Evolutionary conservation across 2,329 filamentous ascomycete species (phyloP), one percentile per base, ranked within the genome.

Genomic region (Sclerotinia minor): DNA sequence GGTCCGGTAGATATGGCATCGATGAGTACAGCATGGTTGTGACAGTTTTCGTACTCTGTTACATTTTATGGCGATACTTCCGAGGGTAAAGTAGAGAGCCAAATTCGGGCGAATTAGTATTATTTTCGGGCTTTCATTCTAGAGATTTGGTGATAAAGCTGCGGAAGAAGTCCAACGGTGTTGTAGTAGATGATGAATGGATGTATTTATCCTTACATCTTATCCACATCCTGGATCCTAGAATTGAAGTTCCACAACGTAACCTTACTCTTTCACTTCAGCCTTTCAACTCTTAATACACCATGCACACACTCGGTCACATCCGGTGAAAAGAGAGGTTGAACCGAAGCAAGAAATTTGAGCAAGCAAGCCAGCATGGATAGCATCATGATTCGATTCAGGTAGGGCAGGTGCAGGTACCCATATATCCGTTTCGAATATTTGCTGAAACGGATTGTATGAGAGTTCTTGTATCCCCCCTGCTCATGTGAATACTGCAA

Each of bases 341-440:
- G 58, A 61, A 61, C 26, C 58, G 58, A 35, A 60, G 57, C 57
- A 60, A 53, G 47, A 35, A 53, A 64, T 38, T 32, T 32, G 47
- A 64, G 60, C 60, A 60, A 60, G 35, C 45, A 65, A 45, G 64
- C 52, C 29, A 59, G 64, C 64, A 50, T 65, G 32, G 38, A 38
- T 53, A 50, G 24, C 32, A 15, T 54, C 47, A 59, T 59, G 53
- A 44, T 65, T 58, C 44, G 26, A 47, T 59, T n/a, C 50, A 59
- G 45, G 53, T 15, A 59, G 29, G 38, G 41, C 44, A 49, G 44
- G 29, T 55, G 64, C 53, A 65, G 53, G 44, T 65, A 65, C 64
- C 64, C 64, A 65, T 65, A 65, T 26, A 59, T n/a, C 44, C 54
- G 53, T 59, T 65, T 65, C 64, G 64, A 65, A 65, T 65, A 55